Evolutionary conservation across 805 yeast species (phyloP), one percentile per base, ranked within the genome.

Genomic region (Candida ovalis): DNA sequence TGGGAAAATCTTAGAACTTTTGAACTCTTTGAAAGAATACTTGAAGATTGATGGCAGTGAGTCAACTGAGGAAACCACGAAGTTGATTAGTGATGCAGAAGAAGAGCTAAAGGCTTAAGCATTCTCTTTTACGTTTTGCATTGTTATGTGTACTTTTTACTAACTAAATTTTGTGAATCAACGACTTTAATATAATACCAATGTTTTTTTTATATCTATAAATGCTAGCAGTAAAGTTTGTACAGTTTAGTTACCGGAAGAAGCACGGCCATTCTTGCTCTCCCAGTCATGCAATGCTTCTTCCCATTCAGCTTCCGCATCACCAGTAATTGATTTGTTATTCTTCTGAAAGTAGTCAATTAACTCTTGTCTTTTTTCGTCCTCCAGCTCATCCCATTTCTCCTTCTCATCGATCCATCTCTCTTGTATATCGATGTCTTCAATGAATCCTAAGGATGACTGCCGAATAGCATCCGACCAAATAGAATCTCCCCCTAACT

Each of bases 381-480:
- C 72, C 52, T 80, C 86, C 43, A 74, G 73, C 43, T 78, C 75
- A 54, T 94, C 99, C 65, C 88, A 90, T 43, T 71, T 72, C 24
- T 78, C 85, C 63, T 91, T 94, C 55, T 83, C 75, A 49, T 88
- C 97, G 10, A 94, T 78, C 99, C 99, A 94, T 50, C 99, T 75
- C 55, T 94, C 99, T 57, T 94, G 99, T 4, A 89, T 79, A 63
- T 91, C 97, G 6, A 80, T 70, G 15, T 77, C 78, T 42, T 71
- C 81, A 40, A 75, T 64, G 41, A 74, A 66, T 10, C 87, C 82
- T 55, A 62, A 45, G 36, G 91, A 84, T 3, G 69, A 64, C 45
- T 87, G 88, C 54, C 98, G 75, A 0, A 92, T 78, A 0, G 97
- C 96, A 57, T 92, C 96, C n/a, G 90, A 87, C 99, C 99, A 94